Percentiles rank a stretch among this genome's conserved stretches.
Conservation (phyloP, 2,329 filamentous ascomycete species). For the Clathrospora elynae region DNA sequence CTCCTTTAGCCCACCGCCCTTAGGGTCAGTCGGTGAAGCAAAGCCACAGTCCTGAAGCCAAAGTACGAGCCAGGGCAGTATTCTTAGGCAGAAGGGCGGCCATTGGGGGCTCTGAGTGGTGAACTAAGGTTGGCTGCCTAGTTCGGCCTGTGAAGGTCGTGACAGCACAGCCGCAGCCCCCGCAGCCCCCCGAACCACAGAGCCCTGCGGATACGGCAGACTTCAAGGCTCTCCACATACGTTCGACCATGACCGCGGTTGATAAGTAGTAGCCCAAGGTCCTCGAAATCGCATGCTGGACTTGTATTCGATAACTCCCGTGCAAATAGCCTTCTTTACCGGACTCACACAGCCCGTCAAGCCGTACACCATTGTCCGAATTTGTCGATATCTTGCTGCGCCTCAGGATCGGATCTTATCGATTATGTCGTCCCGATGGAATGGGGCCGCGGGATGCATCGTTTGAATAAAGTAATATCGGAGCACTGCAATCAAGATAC, state of each 20-base stretch:
- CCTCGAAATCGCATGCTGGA: slow-evolving; percentile 22
- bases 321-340: slow-evolving; percentile 32
- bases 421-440: slow-evolving; percentile 8
- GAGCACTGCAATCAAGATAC: slow-evolving; percentile 8
- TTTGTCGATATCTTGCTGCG: slow-evolving; percentile 29
- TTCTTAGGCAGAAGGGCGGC: slow-evolving; percentile 34
- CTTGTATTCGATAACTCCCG: slow-evolving; percentile 25
- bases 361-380: slow-evolving; percentile 18
- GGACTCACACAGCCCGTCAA: slow-evolving; percentile 37
- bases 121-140: slow-evolving; percentile 42
- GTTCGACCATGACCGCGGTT: slow-evolving; percentile 16
- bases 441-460: slow-evolving; percentile 2
- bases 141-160: slow-evolving; percentile 27
- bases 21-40: slow-evolving; percentile 24
- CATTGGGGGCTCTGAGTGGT: slow-evolving; percentile 22
- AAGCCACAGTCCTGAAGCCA: slow-evolving; percentile 32
- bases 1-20: slow-evolving; percentile 34
- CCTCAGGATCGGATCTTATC: slow-evolving; percentile 20
- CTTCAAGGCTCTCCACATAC: slow-evolving; percentile 34
- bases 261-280: slow-evolving; percentile 38
- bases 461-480: slow-evolving; percentile 7
- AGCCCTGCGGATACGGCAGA: slow-evolving; percentile 27
- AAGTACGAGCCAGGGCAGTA: slow-evolving; percentile 30
- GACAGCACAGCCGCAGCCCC: slow-evolving; percentile 37
- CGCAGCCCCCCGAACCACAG: slow-evolving; percentile 25